Conservation (phyloP, 345 rosid genomes). For the Laguncularia racemosa region DNA sequence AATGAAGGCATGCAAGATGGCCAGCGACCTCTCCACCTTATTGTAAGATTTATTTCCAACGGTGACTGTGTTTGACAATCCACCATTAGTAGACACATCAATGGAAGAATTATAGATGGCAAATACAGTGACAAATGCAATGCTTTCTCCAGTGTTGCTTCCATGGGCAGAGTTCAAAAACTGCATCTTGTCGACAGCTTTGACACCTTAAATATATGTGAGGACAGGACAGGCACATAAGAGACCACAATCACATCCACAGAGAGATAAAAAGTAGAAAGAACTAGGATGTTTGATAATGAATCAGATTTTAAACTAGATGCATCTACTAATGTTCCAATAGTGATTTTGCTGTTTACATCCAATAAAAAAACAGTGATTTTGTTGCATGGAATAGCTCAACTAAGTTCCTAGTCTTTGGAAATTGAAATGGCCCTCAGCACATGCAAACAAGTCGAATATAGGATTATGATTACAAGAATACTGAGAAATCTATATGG, state of each 20-base stretch:
- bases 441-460: too few species aligned
- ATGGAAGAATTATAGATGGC: slow-evolving; percentile 47
- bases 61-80: slow-evolving; percentile 39
- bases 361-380: too few species aligned
- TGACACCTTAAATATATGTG: slow-evolving; percentile 38
- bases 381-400: too few species aligned
- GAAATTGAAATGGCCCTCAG: too few species aligned
- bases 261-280: too few species aligned
- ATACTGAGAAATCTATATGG: background rate
- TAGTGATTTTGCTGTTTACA: too few species aligned
- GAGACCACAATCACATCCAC: too few species aligned
- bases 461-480: too few species aligned
- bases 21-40: slow-evolving; percentile 66
- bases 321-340: too few species aligned
- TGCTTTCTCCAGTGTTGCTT: slow-evolving; percentile 26
- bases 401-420: too few species aligned
- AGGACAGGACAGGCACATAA: background rate
- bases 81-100: slow-evolving; percentile 20
- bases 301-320: too few species aligned
- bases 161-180: slow-evolving; percentile 18
- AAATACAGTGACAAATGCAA: slow-evolving; percentile 72
- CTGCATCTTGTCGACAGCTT: slow-evolving; percentile 64
- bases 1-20: slow-evolving; percentile 56
- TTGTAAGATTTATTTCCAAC: slow-evolving; percentile 68
- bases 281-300: too few species aligned